Evolutionary conservation across 2,329 filamentous ascomycete genomes (phyloP).

Genomic region (Pseudophaeomoniella oleicola): DNA sequence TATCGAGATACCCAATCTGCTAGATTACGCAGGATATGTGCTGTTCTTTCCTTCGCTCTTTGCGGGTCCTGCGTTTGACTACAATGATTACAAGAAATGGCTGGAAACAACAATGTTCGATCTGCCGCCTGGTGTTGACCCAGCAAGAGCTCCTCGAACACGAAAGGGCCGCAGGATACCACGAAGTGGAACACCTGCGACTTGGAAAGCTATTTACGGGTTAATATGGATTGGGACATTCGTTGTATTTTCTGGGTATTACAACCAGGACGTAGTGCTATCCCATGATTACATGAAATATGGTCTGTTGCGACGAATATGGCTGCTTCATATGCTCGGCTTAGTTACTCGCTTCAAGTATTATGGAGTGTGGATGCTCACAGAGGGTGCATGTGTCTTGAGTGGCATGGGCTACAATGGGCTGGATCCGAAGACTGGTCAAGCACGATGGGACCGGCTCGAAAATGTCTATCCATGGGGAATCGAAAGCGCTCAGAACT

Average conservation of each 20-base stretch:
- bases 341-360: constrained; percentile 80
- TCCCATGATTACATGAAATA: constrained; percentile 52
- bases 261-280: constrained; percentile 49
- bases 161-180: constrained; percentile 87
- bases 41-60: constrained; percentile 90
- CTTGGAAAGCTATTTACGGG: constrained; percentile 58
- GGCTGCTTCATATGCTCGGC: constrained; percentile 69
- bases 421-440: constrained; percentile 69
- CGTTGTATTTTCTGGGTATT: constrained; percentile 55
- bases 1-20: constrained; percentile 53
- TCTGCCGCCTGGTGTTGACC: constrained; percentile 64
- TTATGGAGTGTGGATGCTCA: constrained; percentile 88
- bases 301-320: constrained; percentile 57
- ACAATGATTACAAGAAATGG: constrained; percentile 80
- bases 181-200: constrained; percentile 72
- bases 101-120: constrained; percentile 93
- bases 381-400: constrained; percentile 88
- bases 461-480: constrained; percentile 78
- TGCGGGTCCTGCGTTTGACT: constrained; percentile 87
- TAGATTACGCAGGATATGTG: constrained; percentile 83
- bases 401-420: constrained; percentile 91
- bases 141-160: constrained; percentile 69
- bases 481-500: constrained; percentile 84
- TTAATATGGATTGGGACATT: constrained; percentile 68
- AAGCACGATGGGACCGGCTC: constrained; percentile 77